phyloP scores from a whole-genome alignment of 495 filamentous ascomycete species.

The Gamarada debralockiae region DNA sequence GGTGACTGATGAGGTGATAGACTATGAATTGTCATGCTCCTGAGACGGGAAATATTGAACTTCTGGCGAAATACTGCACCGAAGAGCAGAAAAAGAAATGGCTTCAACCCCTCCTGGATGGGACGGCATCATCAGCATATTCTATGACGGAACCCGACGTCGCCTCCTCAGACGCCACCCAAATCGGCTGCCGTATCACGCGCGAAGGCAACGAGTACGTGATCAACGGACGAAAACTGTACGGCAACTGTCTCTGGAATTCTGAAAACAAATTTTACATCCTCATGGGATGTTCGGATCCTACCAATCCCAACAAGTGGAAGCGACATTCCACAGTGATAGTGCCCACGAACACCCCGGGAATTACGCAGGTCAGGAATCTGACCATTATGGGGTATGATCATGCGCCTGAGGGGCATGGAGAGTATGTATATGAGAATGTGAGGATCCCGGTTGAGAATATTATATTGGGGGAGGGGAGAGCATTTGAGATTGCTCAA shows the following conservation, averaged over 20 bases:
- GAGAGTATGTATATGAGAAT: conserved; percentile 37
- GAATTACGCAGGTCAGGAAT: conserved; percentile 33
- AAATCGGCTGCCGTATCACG: conserved; percentile 32
- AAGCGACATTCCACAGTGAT: conserved; percentile 34
- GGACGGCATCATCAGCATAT: conserved; percentile 33
- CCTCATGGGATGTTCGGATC: conserved; percentile 38
- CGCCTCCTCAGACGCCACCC: conserved; percentile 36
- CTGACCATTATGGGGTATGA: conserved; percentile 39
- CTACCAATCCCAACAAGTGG: conserved; percentile 34
- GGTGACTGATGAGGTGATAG: conserved; percentile 18
- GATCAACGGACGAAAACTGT: conserved; percentile 39
- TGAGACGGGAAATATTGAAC: conserved; percentile 40
- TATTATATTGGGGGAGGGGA: conserved; percentile 39
- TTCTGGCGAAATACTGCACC: conserved; percentile 39
- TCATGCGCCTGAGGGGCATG: conserved; percentile 38
- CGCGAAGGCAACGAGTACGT: conserved; percentile 30
- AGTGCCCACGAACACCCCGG: conserved; percentile 31
- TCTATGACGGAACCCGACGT: conserved; percentile 38
- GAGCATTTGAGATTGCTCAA: conserved; percentile 40
- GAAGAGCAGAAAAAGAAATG: conserved; percentile 38
- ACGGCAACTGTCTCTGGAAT: conserved; percentile 35
- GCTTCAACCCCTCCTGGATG: conserved; percentile 36
- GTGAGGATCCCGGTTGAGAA: conserved; percentile 33
- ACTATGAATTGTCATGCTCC: conserved; percentile 40
- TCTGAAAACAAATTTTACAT: conserved; percentile 35